Base-by-base conservation (phyloP, 1,284 basidiomycete species). In the Pholiota adiposa region DNA sequence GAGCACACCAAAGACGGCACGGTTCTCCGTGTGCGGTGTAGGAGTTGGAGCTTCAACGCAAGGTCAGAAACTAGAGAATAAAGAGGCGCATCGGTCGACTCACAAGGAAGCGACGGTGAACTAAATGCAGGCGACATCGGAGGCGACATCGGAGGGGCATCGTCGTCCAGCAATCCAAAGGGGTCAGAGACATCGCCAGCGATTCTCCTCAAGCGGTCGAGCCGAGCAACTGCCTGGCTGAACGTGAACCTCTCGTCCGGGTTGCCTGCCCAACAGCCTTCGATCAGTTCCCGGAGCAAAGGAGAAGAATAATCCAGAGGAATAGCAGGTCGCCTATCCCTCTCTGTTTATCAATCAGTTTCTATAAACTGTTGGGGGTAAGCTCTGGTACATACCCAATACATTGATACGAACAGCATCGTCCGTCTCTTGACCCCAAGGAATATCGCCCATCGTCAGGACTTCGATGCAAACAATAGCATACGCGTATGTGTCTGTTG, bases 401-500 rank as follows among this genome's bases (percentile, higher is more conserved):
- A 93, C 85, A 43, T 87, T 81, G 59, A 81, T 79, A 21, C 82
- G 75, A 18, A 93, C 85, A 0, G 78, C 72, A 12, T 80, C 77
- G 63, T 93, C 90, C 61, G 88, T 83, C 54, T 83, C 73, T 18
- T 78, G 75, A 5, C 75, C 76, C 89, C 87, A 92, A 7, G 84
- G 91, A 58, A 86, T 73, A 36, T 78, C 77, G 3, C 88, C 89
- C 77, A 87, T 85, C 0, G 78, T 79, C 14, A 92, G 73, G 51
- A 92, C 83, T 73, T 94, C 92, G 27, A 88, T 78, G 61, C 88
- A 89, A 31, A 82, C 83, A 53, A 93, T 88, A 0, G 86, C 85
- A 68, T 87, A 94, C 0, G 91, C 84, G 64, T 92, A 94, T 0
- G 90, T 82, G 66, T 93, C 90, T 58, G 84, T 82, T 46, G 84